Base-by-base conservation (phyloP, 106 monocot species). In the Ottelia alismoides region DNA sequence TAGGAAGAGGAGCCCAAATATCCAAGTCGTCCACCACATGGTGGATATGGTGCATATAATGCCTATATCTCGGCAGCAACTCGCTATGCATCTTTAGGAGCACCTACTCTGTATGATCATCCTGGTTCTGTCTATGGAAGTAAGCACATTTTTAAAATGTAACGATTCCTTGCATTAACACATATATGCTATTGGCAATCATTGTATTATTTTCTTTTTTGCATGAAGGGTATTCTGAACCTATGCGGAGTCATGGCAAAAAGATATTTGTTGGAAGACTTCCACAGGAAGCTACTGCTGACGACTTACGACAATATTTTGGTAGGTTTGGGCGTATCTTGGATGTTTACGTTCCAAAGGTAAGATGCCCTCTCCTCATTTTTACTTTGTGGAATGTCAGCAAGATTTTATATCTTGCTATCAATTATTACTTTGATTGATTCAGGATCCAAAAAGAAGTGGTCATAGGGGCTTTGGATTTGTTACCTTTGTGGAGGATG, bases 401-500 rank as follows among this genome's bases (percentile, higher is more conserved):
- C n/a, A n/a, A n/a, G n/a, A n/a, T n/a, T n/a, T n/a, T n/a, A n/a
- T n/a, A n/a, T n/a, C n/a, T n/a, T n/a, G n/a, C n/a, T n/a, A n/a
- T n/a, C n/a, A n/a, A n/a, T n/a, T n/a, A n/a, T n/a, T n/a, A 27
- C 20, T 66, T 53, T 14, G 23, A 50, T 43, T 55, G 25, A n/a
- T 55, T 28, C 52, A 96, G 96, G 88, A 96, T 74, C 96, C 88
- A 3, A 96, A 96, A 66, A 88, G 70, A 77, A 74, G 55, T 51
- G 96, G 96, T 11, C 96, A 96, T 64, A 70, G 96, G 46, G 88
- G 96, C 28, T 96, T 96, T 85, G 96, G 96, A 45, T 96, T 88
- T 79, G 88, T 96, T 6, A 96, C 88, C 27, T 96, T 96, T 82
- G 84, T 88, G 58, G 96, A 96, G 35, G 96, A 89, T 69, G 88